phyloP scores from a whole-genome alignment of 352 stramenopile genomes.

The Phytophthora chlamydospora region DNA sequence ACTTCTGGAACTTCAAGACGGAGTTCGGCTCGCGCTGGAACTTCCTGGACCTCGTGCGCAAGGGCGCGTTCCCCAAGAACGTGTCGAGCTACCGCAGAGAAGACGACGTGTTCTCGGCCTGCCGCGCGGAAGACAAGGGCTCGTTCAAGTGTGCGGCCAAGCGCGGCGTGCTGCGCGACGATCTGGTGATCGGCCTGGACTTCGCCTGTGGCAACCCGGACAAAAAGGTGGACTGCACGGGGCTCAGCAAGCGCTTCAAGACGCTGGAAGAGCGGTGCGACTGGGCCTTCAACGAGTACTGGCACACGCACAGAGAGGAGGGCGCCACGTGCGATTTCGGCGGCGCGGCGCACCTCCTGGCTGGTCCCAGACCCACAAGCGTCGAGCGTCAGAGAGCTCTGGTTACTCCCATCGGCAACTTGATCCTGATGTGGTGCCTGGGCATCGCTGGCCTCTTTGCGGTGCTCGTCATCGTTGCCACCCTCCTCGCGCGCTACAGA shows the following conservation, averaged over 20 bases:
- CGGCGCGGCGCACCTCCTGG: constrained; percentile 62
- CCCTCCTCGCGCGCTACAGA: constrained; percentile 19
- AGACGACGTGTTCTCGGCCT: constrained; percentile 65
- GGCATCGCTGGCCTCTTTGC: constrained; percentile 21
- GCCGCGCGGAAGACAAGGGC: constrained; percentile 71
- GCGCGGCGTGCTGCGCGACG: constrained; percentile 52
- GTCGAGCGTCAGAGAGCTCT: constrained; percentile 27
- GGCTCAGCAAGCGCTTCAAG: constrained; percentile 44
- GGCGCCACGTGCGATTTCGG: constrained; percentile 81
- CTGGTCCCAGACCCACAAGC: constrained; percentile 7
- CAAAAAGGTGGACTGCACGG: constrained; percentile 54
- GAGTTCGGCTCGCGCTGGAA: constrained; percentile 92
- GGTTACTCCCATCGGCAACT: constrained; percentile 20
- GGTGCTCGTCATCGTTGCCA: constrained; percentile 10
- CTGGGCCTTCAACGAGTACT: constrained; percentile 60
- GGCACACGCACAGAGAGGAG: constrained; percentile 59
- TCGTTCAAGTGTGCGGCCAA: constrained; percentile 72
- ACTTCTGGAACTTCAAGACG: constrained; percentile 62
- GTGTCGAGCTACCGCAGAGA: constrained; percentile 55
- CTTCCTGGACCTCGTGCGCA: constrained; percentile 76
- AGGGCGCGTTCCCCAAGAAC: constrained; percentile 73
- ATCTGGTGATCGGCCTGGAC: constrained; percentile 59
- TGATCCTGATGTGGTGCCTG: constrained; percentile 26
- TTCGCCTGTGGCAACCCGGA: constrained; percentile 60
- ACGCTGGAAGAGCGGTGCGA: constrained; percentile 62